These are phyloP conservation scores for Candida albicans DNA, from an alignment of 1,139 yeast species.

Conservation along the genomic window DNA sequence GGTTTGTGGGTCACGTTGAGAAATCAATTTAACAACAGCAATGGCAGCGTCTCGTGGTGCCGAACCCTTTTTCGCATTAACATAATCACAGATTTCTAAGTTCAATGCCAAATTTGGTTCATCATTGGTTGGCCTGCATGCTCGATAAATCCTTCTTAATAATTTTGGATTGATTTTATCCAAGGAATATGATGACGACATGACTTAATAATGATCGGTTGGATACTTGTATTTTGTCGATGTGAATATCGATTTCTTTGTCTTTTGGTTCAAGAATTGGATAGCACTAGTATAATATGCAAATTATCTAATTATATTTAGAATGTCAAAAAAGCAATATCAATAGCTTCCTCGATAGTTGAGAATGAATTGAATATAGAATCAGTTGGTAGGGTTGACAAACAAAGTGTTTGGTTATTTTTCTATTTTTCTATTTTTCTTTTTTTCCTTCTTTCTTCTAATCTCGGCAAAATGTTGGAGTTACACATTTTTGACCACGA, in stretches of 20 bases:
- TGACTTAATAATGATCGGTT: not conserved
- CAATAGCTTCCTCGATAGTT: no score
- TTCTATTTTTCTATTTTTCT: no score
- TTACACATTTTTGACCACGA: no score
- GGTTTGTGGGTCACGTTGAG: constrained; percentile 81
- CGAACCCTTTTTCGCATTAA: constrained; percentile 89
- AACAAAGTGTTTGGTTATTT: no score
- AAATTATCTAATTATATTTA: no score
- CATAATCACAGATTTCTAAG: constrained; percentile 88
- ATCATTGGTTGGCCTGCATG: constrained; percentile 78
- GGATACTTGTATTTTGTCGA: not conserved
- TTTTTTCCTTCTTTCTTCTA: no score
- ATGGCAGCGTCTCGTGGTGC: constrained; percentile 92
- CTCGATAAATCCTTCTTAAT: constrained; percentile 73
- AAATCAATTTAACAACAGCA: constrained; percentile 81
- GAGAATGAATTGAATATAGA: no score
- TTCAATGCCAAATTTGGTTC: constrained; percentile 91
- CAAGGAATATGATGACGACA: constrained; percentile 36
- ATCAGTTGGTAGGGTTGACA: no score
- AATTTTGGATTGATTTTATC: constrained; percentile 57
- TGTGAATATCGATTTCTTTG: not conserved
- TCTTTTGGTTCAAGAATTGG: not conserved
- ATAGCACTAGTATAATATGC: not conserved
- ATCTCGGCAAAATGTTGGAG: no score
- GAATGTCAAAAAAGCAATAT: no score